A percentile compares a stretch with the other conserved stretches of the same genome.
phyloP scores from a whole-genome alignment of 2,329 filamentous ascomycete genomes.

The Dactylellina parvicollis region DNA sequence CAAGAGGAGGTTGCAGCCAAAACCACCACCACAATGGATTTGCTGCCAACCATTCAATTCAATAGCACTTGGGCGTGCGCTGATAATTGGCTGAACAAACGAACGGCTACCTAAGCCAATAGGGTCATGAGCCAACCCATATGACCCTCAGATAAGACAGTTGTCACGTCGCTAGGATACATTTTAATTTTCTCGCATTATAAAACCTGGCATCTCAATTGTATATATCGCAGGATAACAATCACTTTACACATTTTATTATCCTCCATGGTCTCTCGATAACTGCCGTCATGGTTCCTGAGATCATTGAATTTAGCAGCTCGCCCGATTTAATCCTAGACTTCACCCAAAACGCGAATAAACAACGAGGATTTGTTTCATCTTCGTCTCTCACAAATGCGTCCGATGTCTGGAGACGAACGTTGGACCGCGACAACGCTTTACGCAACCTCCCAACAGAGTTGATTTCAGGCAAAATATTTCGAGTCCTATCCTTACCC shows the following conservation, averaged over 20 bases:
- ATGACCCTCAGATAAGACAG: background rate
- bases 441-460: conserved; percentile 8
- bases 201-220: too few species aligned
- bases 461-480: conserved; percentile 2
- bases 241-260: background rate
- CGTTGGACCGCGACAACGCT: background rate
- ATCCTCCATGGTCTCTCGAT: background rate
- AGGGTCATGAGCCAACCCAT: too few species aligned
- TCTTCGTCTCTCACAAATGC: conserved; percentile 17
- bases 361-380: conserved; percentile 24
- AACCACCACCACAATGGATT: background rate
- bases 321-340: conserved; percentile 25
- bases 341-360: conserved; percentile 12
- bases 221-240: background rate
- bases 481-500: background rate
- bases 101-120: background rate
- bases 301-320: conserved; percentile 20
- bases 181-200: too few species aligned
- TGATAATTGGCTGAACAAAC: conserved; percentile 16
- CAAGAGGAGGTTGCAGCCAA: too few species aligned
- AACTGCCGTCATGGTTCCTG: background rate
- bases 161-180: background rate
- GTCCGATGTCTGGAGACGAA: background rate
- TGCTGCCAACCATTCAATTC: background rate
- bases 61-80: background rate